Evolutionary conservation across 805 yeast genomes (phyloP).

Genomic region (Ogataea pilisensis): DNA sequence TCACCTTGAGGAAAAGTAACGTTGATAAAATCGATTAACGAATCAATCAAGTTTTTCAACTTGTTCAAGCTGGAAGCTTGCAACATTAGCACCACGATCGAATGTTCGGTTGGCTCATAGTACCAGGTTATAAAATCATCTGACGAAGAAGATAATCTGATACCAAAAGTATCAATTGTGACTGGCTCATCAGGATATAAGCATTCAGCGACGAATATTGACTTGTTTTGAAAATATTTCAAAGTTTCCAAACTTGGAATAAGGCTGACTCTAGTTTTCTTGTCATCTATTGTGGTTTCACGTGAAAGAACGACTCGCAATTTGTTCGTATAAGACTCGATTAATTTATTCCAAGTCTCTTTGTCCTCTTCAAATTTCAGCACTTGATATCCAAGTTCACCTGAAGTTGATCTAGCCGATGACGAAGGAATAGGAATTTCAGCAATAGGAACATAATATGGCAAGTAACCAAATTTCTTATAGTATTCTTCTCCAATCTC

Average conservation of each 20-base stretch:
- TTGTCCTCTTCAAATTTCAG: neutral
- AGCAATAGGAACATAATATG: conserved; percentile 18
- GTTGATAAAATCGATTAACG: conserved; percentile 9
- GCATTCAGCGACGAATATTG: conserved; percentile 17
- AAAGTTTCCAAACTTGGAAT: conserved; percentile 33
- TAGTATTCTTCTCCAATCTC: conserved; percentile 68
- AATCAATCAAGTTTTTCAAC: conserved; percentile 12
- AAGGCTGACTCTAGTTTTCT: conserved; percentile 26
- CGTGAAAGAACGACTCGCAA: conserved; percentile 2
- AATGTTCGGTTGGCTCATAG: conserved; percentile 28
- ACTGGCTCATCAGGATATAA: neutral
- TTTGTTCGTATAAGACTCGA: conserved; percentile 8
- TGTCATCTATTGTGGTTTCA: neutral
- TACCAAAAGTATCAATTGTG: conserved; percentile 4
- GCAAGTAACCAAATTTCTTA: conserved; percentile 53
- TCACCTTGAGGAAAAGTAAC: neutral
- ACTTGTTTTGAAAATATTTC: conserved; percentile 42
- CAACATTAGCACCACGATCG: conserved; percentile 16
- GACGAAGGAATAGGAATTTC: conserved; percentile 10
- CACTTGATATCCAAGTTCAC: neutral
- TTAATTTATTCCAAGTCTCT: conserved; percentile 1
- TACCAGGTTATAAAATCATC: conserved; percentile 41
- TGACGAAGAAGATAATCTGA: conserved; percentile 1
- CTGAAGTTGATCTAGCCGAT: neutral
- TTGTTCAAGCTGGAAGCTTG: conserved; percentile 11